Percentiles rank a stretch among this genome's conserved stretches.
Conservation (phyloP, 805 yeast species). For the Saturnispora zaruensis region DNA sequence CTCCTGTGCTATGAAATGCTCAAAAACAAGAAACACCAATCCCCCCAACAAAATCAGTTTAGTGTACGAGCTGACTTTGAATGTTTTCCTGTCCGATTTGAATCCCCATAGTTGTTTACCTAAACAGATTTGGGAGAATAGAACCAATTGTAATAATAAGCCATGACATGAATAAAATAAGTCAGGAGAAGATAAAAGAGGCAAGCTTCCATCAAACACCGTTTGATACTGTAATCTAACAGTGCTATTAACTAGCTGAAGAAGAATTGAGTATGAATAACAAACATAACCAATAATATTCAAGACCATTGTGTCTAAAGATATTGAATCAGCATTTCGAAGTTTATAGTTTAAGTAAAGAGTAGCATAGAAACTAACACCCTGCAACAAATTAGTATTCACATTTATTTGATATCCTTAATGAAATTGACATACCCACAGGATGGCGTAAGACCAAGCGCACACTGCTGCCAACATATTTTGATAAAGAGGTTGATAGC, state of each 20-base stretch:
- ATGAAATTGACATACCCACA: slow-evolving; percentile 19
- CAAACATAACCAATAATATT: slow-evolving; percentile 42
- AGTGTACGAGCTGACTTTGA: slow-evolving; percentile 20
- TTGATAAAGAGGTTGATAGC: neutral
- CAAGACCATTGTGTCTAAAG: slow-evolving; percentile 38
- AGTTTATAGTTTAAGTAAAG: slow-evolving; percentile 32
- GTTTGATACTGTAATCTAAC: slow-evolving; percentile 26
- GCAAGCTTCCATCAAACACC: slow-evolving; percentile 29
- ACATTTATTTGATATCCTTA: neutral
- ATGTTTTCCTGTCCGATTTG: slow-evolving; percentile 22
- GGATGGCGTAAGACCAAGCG: slow-evolving; percentile 26
- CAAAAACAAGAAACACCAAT: slow-evolving; percentile 14
- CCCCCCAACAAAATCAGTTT: slow-evolving; percentile 14
- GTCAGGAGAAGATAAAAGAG: slow-evolving; percentile 38
- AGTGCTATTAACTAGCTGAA: slow-evolving; percentile 33
- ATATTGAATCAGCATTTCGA: slow-evolving; percentile 39
- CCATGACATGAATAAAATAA: slow-evolving; percentile 43
- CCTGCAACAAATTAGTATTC: slow-evolving; percentile 19
- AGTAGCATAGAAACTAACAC: slow-evolving; percentile 45
- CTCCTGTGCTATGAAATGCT: slow-evolving; percentile 5
- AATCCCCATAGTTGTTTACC: slow-evolving; percentile 31
- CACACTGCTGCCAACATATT: slow-evolving; percentile 5
- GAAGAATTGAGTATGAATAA: slow-evolving; percentile 32
- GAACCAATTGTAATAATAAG: slow-evolving; percentile 30
- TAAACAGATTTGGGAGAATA: slow-evolving; percentile 31